Percentiles rank a stretch among this genome's conserved stretches.
phyloP scores from a whole-genome alignment of 441 rosid genomes.

The Aleurites moluccanus region DNA sequence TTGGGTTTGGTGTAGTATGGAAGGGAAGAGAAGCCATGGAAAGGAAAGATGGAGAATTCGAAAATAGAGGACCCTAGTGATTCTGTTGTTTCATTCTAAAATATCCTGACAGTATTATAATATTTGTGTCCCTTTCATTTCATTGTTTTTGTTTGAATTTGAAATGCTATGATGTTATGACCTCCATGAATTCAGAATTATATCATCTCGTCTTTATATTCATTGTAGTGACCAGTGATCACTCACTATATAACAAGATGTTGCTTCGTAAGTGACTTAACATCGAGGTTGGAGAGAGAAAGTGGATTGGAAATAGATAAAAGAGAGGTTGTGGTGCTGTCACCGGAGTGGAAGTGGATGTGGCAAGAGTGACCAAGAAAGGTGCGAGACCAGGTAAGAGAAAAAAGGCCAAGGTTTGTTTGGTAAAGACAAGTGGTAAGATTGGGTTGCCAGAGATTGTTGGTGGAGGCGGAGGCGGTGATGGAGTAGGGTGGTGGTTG shows the following conservation, averaged over 20 bases:
- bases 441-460: conserved; percentile 52
- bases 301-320: conserved; percentile 47
- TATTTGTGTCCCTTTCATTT: too few species aligned
- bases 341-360: conserved; percentile 64
- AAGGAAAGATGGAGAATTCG: too few species aligned
- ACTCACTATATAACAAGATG: too few species aligned
- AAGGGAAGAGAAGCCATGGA: conserved; percentile 71
- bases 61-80: too few species aligned
- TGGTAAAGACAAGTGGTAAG: conserved; percentile 71
- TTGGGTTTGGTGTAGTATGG: conserved; percentile 30
- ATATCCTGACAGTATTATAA: too few species aligned
- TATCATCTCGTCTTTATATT: too few species aligned
- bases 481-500: conserved; percentile 24
- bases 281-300: conserved; percentile 52
- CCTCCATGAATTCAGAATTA: too few species aligned
- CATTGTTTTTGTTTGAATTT: too few species aligned
- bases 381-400: conserved; percentile 75
- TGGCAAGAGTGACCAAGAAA: conserved; percentile 76
- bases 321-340: conserved; percentile 42
- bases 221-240: too few species aligned
- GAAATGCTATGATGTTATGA: too few species aligned
- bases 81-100: too few species aligned
- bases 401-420: conserved; percentile 73
- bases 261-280: too few species aligned
- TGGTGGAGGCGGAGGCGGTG: conserved; percentile 35